A percentile compares a stretch with the other conserved stretches of the same genome.
These are phyloP conservation scores for Candida rishiriensis DNA, from an alignment of 805 yeast genomes.

Conservation along the genomic window DNA sequence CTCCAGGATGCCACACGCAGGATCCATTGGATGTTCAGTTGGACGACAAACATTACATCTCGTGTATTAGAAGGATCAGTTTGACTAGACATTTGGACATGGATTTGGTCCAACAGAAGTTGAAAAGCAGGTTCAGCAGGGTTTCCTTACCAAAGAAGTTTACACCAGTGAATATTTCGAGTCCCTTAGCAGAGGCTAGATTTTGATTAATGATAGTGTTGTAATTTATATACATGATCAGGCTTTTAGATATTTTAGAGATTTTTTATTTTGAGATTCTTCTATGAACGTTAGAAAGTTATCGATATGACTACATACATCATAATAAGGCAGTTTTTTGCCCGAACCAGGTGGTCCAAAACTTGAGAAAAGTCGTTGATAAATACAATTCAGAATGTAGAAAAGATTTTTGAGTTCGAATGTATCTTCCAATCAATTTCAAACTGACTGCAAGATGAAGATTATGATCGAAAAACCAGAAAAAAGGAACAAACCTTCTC, in stretches of 20 bases:
- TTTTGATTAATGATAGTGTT: constrained; percentile 1
- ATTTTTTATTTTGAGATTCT: too few relatives aligned
- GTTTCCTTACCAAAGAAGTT: constrained; percentile 88
- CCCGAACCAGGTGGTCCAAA: too few relatives aligned
- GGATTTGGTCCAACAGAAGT: constrained; percentile 78
- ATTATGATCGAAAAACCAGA: not conserved
- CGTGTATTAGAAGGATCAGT: constrained; percentile 88
- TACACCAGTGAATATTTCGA: constrained; percentile 82
- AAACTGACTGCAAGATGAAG: not conserved
- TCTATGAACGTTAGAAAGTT: too few relatives aligned
- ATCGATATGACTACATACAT: too few relatives aligned
- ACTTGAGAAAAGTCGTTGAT: too few relatives aligned
- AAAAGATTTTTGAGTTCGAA: too few relatives aligned
- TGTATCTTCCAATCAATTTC: too few relatives aligned
- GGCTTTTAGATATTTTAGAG: too few relatives aligned
- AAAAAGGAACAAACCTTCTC: constrained; percentile 1
- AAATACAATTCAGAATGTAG: too few relatives aligned
- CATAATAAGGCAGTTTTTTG: too few relatives aligned
- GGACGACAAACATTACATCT: constrained; percentile 93
- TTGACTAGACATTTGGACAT: constrained; percentile 91
- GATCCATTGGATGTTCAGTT: constrained; percentile 96
- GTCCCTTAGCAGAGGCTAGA: constrained; percentile 32
- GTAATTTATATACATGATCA: too few relatives aligned
- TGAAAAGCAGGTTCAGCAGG: constrained; percentile 76
- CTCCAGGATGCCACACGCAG: constrained; percentile 98